phyloP scores from a whole-genome alignment of 2,329 filamentous ascomycete species.

The Fusarium nematophilum region DNA sequence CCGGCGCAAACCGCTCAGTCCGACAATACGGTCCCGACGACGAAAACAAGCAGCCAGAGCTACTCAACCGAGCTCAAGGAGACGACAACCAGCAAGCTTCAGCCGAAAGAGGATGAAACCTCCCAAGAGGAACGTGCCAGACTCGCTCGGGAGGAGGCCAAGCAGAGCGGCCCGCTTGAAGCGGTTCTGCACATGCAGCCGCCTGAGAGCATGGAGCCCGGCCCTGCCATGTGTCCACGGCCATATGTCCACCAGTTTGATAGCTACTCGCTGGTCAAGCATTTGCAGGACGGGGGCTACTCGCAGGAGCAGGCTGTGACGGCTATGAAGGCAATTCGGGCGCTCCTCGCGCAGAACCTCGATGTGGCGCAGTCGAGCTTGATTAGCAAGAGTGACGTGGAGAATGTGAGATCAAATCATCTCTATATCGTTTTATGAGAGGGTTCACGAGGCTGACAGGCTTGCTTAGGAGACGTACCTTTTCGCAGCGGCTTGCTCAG shows the following conservation, averaged over 20 bases:
- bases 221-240: conserved; percentile 76
- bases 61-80: not conserved
- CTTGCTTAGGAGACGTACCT: conserved; percentile 80
- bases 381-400: conserved; percentile 90
- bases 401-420: conserved; percentile 69
- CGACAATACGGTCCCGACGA: conserved; percentile 13
- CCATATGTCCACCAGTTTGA: conserved; percentile 97
- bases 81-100: not conserved
- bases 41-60: not conserved
- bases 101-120: conserved; percentile 14
- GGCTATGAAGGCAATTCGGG: conserved; percentile 91
- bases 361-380: conserved; percentile 82
- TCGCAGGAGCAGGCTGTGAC: conserved; percentile 79
- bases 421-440: not conserved
- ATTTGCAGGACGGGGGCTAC: conserved; percentile 81
- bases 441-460: conserved; percentile 23
- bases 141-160: conserved; percentile 50
- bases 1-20: conserved; percentile 5
- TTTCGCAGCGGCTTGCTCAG: conserved; percentile 92
- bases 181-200: conserved; percentile 61
- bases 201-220: conserved; percentile 58
- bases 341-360: conserved; percentile 81
- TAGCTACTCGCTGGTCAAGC: conserved; percentile 87
- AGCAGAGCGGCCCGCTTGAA: conserved; percentile 62
- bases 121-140: conserved; percentile 40